Evolutionary conservation across 1,284 basidiomycete species (phyloP).

Genomic region (Ustilago loliicola): DNA sequence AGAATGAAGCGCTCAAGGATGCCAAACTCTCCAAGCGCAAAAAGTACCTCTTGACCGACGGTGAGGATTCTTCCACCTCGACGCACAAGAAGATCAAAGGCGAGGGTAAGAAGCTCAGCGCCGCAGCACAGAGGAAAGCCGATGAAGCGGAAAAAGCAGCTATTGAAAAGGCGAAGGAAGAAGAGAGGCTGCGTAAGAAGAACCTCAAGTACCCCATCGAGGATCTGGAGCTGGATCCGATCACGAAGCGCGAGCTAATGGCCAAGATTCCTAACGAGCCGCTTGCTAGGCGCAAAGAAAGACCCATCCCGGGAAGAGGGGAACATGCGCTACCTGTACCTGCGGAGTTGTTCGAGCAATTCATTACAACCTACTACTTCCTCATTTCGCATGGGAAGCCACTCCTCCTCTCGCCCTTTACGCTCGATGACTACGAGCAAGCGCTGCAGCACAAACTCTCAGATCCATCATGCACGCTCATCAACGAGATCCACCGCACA

Average conservation of each 20-base stretch:
- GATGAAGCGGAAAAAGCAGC: constrained; percentile 51
- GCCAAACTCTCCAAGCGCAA: constrained; percentile 75
- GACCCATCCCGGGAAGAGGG: constrained; percentile 79
- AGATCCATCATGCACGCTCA: constrained; percentile 81
- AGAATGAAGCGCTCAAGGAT: constrained; percentile 83
- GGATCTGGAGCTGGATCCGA: constrained; percentile 72
- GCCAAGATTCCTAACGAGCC: constrained; percentile 54
- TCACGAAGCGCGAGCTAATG: constrained; percentile 65
- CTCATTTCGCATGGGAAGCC: constrained; percentile 90
- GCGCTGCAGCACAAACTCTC: constrained; percentile 82
- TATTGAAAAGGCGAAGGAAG: constrained; percentile 67
- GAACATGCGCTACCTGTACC: constrained; percentile 84
- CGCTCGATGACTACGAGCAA: constrained; percentile 91
- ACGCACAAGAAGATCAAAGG: constrained; percentile 61
- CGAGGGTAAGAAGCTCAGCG: constrained; percentile 44
- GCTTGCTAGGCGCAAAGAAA: constrained; percentile 54
- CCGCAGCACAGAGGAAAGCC: constrained; percentile 37
- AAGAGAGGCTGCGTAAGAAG: constrained; percentile 79
- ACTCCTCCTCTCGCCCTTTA: constrained; percentile 88
- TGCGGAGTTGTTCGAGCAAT: constrained; percentile 81
- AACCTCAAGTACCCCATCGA: constrained; percentile 80
- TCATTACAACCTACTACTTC: constrained; percentile 92
- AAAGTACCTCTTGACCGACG: constrained; percentile 79
- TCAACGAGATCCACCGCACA: constrained; percentile 88
- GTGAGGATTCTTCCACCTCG: constrained; percentile 77